Evolutionary conservation across 768 basidiomycete genomes (phyloP), one percentile per base, ranked within the genome.

Genomic region (Suillus americanus): DNA sequence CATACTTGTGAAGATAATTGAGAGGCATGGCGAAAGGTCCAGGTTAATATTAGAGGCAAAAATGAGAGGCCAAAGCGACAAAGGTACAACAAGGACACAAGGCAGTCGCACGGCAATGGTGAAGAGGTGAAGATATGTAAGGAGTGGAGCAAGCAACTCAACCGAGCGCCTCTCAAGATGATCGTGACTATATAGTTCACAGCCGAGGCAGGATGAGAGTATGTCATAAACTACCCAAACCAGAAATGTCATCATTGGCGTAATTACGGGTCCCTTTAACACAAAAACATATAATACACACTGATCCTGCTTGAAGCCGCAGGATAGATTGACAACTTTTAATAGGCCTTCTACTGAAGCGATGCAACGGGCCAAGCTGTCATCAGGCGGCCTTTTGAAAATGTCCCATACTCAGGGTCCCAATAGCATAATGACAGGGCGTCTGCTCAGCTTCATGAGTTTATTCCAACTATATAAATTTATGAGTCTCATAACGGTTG

Each of bases 21-120:
- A 51, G 6, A 35, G 30, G 64, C 73, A 76, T 74, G 66, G 38
- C 38, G 50, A 25, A 25, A 16, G 45, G 14, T 7, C 8, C 23
- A 8, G n/a, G 5, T 20, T n/a, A n/a, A n/a, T 61, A n/a, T 30
- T 41, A 20, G 9, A 61, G 14, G 14, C 14, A n/a, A 14, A 56
- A 56, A 38, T 37, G 55, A 23, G 23, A 25, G 23, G 8, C 14
- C 8, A 25, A 37, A 23, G 1, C 6, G 1, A 23, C 14, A 57
- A 23, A 37, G 4, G 8, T n/a, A n/a, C n/a, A 13, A 12, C 30
- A 33, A 41, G 57, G 25, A 18, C 25, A 59, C 40, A 41, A 59
- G 40, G 57, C 8, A 23, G 3, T 13, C 14, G 23, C 37, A 38
- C 38, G n/a, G n/a, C 38, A 20, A 28, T 20, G 5, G 40, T 40